Evolutionary conservation across 805 yeast genomes (phyloP).

Genomic region (Metschnikowia santaceciliae): DNA sequence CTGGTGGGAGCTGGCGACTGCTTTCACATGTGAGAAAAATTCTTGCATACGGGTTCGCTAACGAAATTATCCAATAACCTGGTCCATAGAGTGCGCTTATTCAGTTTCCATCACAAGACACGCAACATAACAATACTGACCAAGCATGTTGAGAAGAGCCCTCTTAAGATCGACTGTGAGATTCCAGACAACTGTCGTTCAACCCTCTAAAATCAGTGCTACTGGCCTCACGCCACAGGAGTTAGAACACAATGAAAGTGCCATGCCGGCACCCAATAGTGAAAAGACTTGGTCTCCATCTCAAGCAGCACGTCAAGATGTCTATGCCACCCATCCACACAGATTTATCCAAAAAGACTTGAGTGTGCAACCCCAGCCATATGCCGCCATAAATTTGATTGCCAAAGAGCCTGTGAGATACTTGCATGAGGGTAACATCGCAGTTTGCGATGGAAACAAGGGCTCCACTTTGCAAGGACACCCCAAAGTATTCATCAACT

Average conservation of each 20-base stretch:
- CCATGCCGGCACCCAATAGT: constrained; percentile 75
- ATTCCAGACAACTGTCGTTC: constrained; percentile 13
- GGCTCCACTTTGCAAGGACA: constrained; percentile 71
- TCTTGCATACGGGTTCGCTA: constrained; percentile 2
- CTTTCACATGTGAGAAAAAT: background rate
- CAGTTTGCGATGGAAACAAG: constrained; percentile 80
- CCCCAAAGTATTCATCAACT: constrained; percentile 76
- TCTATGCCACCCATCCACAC: constrained; percentile 47
- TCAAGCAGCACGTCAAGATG: constrained; percentile 59
- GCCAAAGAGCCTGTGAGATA: constrained; percentile 68
- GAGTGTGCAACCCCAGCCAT: constrained; percentile 67
- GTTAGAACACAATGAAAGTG: constrained; percentile 23
- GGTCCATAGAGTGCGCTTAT: constrained; percentile 6
- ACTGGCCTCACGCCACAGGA: constrained; percentile 19
- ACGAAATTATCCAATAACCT: constrained; percentile 4
- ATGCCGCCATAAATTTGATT: constrained; percentile 81
- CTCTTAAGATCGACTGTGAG: constrained; percentile 9
- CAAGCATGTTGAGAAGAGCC: constrained; percentile 9
- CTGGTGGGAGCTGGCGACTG: background rate
- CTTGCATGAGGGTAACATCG: constrained; percentile 51
- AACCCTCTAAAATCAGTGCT: constrained; percentile 8
- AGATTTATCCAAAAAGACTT: constrained; percentile 72
- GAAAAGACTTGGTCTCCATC: constrained; percentile 64
- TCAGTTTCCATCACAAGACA: background rate
- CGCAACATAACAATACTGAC: background rate